Evolutionary conservation across 2,329 filamentous ascomycete genomes (phyloP).

Genomic region (Thelonectria blattea): DNA sequence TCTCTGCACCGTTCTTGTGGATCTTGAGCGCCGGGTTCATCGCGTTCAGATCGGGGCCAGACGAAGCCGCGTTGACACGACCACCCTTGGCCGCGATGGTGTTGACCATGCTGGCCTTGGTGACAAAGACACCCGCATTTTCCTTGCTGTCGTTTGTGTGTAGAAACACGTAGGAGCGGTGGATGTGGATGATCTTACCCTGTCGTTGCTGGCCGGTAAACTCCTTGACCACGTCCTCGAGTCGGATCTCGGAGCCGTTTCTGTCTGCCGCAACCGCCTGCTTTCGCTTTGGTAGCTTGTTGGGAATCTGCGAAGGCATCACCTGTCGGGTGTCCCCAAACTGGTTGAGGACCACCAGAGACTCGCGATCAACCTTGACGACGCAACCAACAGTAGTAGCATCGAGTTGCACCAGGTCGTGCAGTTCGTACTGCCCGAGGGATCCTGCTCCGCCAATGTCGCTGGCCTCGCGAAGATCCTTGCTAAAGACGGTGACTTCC

Average conservation of each 20-base stretch:
- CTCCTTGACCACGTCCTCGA: constrained; percentile 92
- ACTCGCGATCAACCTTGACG: constrained; percentile 94
- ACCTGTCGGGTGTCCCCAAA: constrained; percentile 82
- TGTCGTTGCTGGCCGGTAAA: constrained; percentile 82
- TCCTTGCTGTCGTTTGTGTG: constrained; percentile 84
- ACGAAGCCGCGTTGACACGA: constrained; percentile 64
- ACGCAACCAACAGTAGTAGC: constrained; percentile 91
- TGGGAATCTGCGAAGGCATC: constrained; percentile 89
- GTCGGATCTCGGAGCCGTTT: constrained; percentile 89
- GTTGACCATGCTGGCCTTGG: constrained; percentile 81
- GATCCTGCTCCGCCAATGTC: constrained; percentile 87
- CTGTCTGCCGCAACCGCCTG: constrained; percentile 90
- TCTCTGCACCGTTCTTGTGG: constrained; percentile 62
- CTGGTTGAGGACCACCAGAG: constrained; percentile 87
- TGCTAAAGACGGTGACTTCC: constrained; percentile 97
- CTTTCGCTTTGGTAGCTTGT: constrained; percentile 82
- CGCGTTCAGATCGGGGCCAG: constrained; percentile 80
- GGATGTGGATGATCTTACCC: constrained; percentile 91
- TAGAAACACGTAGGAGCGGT: constrained; percentile 90
- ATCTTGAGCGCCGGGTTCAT: constrained; percentile 92
- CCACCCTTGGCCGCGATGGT: constrained; percentile 96
- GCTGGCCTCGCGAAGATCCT: constrained; percentile 90
- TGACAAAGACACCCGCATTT: constrained; percentile 89
- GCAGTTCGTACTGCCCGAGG: constrained; percentile 87
- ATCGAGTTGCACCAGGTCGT: constrained; percentile 94